Conservation (phyloP, 768 basidiomycete genomes). For the Rossbeevera mucosa region DNA sequence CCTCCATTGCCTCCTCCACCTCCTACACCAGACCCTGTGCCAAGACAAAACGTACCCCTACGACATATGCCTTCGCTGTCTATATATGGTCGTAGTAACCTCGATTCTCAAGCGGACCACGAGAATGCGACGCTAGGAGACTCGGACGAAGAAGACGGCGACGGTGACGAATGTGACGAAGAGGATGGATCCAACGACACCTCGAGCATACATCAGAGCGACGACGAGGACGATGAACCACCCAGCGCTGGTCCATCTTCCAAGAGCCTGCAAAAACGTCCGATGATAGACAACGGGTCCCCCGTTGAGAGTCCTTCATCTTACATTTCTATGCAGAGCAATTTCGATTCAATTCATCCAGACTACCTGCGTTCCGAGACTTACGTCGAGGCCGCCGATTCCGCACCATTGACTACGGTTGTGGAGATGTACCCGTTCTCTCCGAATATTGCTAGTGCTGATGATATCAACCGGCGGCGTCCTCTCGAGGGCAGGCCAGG, state of each 20-base stretch:
- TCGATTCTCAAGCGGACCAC: constrained; percentile 21
- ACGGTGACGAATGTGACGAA: constrained; percentile 33
- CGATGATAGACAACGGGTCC: constrained; percentile 1
- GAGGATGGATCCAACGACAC: constrained; percentile 35
- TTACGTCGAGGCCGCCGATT: constrained; percentile 2
- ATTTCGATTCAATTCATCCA: background rate
- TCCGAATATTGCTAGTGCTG: constrained; percentile 9
- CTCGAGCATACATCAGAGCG: constrained; percentile 34
- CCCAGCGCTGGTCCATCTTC: constrained; percentile 19
- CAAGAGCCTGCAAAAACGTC: constrained; percentile 11
- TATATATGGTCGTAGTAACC: constrained; percentile 31
- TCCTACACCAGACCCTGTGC: constrained; percentile 7
- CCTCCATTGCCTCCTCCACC: constrained; percentile 41
- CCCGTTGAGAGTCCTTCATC: constrained; percentile 1
- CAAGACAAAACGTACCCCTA: constrained; percentile 32
- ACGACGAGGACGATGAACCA: constrained; percentile 33
- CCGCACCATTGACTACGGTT: constrained; percentile 6
- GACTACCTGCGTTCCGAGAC: constrained; percentile 9
- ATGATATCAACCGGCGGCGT: background rate
- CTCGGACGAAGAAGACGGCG: constrained; percentile 34
- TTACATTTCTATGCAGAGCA: background rate
- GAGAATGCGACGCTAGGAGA: constrained; percentile 20
- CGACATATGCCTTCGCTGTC: constrained; percentile 54
- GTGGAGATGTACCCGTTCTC: constrained; percentile 15
- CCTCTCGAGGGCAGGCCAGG: constrained; percentile 31